Conservation (phyloP, 2,329 filamentous ascomycete species). For the Aspergillus pseudonomiae region DNA sequence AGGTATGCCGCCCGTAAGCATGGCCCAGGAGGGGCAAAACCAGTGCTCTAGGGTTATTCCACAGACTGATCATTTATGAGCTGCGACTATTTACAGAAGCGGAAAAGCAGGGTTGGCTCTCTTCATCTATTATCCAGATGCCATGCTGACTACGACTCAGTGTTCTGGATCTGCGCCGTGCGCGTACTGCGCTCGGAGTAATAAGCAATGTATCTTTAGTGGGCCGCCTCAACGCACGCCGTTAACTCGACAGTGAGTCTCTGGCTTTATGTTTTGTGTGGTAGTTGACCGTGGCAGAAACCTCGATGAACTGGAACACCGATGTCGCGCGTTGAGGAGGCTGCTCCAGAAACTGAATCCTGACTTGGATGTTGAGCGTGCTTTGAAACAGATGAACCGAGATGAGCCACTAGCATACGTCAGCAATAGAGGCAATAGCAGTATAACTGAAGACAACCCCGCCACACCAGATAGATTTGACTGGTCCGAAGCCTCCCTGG, state of each 20-base stretch:
- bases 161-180: constrained; percentile 21
- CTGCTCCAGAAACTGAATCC: constrained; percentile 16
- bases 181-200: constrained; percentile 15
- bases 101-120: constrained; percentile 13
- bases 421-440: not conserved
- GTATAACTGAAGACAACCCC: not conserved
- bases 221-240: constrained; percentile 17
- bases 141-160: not conserved
- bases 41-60: not conserved
- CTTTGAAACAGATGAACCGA: constrained; percentile 1
- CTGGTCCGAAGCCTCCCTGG: constrained; percentile 18
- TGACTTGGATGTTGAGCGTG: constrained; percentile 18
- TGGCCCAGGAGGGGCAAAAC: not conserved
- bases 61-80: not conserved
- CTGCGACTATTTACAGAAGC: constrained; percentile 5
- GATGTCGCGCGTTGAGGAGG: constrained; percentile 11
- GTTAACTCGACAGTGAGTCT: constrained; percentile 19
- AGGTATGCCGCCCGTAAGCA: not conserved
- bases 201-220: constrained; percentile 17
- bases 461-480: constrained; percentile 9
- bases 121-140: not conserved
- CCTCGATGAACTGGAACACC: constrained; percentile 17
- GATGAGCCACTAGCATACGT: not conserved
- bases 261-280: not conserved
- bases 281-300: constrained; percentile 10